Evolutionary conservation across 495 filamentous ascomycete species (phyloP).

Genomic region (Penicillium goetzii): DNA sequence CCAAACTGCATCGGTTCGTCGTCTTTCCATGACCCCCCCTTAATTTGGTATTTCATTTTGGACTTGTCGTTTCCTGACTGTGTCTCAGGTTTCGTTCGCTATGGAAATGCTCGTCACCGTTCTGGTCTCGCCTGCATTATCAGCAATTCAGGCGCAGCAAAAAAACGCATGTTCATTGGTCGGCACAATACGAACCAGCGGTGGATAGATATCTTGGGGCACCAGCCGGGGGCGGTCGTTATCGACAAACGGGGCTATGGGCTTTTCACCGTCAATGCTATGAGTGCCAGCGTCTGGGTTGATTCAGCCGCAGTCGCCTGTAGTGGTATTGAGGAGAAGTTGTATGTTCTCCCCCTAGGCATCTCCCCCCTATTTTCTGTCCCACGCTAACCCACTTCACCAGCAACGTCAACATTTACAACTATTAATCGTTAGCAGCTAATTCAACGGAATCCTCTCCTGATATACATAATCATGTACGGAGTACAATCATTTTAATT

Average conservation of each 20-base stretch:
- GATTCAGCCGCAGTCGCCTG: slow-evolving; percentile 57
- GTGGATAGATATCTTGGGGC: slow-evolving; percentile 67
- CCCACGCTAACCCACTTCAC: not conserved
- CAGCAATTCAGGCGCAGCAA: slow-evolving; percentile 51
- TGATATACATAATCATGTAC: not conserved
- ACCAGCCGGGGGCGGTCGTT: slow-evolving; percentile 44
- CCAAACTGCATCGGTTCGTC: slow-evolving; percentile 63
- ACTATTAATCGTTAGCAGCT: slow-evolving; percentile 8
- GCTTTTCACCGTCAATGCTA: slow-evolving; percentile 54
- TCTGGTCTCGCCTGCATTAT: slow-evolving; percentile 63
- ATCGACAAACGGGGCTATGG: slow-evolving; percentile 62
- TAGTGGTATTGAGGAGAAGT: slow-evolving; percentile 43
- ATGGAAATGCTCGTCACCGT: slow-evolving; percentile 56
- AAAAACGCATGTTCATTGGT: slow-evolving; percentile 67
- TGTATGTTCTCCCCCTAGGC: slow-evolving; percentile 38
- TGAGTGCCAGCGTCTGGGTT: slow-evolving; percentile 64
- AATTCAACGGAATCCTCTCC: not conserved
- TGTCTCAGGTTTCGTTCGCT: slow-evolving; percentile 59
- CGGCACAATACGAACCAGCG: slow-evolving; percentile 55
- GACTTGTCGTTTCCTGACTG: slow-evolving; percentile 15
- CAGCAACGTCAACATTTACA: slow-evolving; percentile 25
- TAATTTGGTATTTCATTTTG: slow-evolving; percentile 2
- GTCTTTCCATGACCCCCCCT: slow-evolving; percentile 7
- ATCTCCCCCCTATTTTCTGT: slow-evolving; percentile 3
- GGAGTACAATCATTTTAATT: not conserved